Conservation (phyloP, 2,329 filamentous ascomycete genomes). For the Alternaria consortialis region DNA sequence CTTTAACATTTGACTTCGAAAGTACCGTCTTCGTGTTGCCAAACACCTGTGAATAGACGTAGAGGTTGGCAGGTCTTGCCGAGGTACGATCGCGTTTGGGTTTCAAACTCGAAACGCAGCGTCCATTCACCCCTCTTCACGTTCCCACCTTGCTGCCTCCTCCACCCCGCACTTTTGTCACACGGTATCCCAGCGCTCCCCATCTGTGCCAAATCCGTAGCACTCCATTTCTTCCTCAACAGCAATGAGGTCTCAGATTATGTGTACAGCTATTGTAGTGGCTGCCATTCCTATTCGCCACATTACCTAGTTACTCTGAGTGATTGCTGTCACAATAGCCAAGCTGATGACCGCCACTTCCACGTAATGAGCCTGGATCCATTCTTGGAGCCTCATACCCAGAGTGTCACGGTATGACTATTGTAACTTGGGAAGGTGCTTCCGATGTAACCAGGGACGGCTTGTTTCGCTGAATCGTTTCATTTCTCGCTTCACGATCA, state of each 20-base stretch:
- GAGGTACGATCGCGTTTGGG: not conserved
- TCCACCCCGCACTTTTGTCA: not conserved
- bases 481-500: slow-evolving; percentile 30
- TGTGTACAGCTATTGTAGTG: too few species aligned
- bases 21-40: too few species aligned
- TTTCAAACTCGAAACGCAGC: not conserved
- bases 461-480: slow-evolving; percentile 26
- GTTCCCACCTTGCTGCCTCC: not conserved
- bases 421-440: not conserved
- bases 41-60: too few species aligned
- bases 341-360: not conserved
- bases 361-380: not conserved
- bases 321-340: too few species aligned
- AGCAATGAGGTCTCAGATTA: too few species aligned
- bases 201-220: too few species aligned
- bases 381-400: not conserved
- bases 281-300: too few species aligned
- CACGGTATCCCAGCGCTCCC: not conserved
- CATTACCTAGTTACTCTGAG: too few species aligned
- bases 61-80: not conserved
- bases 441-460: not conserved
- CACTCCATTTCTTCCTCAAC: too few species aligned
- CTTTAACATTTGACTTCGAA: too few species aligned
- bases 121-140: too few species aligned
- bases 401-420: not conserved